Evolutionary conservation across 2,329 filamentous ascomycete genomes (phyloP), one percentile per base, ranked within the genome.

Genomic region (Myriosclerotinia curreyana): DNA sequence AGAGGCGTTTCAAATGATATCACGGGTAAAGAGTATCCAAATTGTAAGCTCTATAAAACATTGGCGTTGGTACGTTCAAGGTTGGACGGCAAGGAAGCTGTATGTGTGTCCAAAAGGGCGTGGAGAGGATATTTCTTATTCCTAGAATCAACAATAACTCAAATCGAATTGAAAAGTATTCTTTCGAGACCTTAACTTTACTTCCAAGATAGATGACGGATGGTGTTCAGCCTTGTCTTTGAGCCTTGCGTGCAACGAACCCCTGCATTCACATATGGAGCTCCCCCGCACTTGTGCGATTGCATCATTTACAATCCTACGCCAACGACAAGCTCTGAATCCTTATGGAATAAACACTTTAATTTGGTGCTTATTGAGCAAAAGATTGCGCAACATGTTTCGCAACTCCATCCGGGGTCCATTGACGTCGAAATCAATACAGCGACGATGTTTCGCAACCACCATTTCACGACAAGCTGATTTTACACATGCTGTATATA

Each of bases 401-500:
- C 68, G 62, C 15, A 59, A 40, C 14, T 25, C 50, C 34, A 28
- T 68, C 52, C 59, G 62, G 20, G 52, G 60, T 34, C 70, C 67
- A 66, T 65, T 69, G 59, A 36, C 34, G 6, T 25, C 34, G 22
- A 66, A 65, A 61, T 28, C 36, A 7, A 17, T 58, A 15, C 36
- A 40, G 6, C 61, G 63, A 55, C 66, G 72, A 48, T 60, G 60
- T n/a, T 74, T 74, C 44, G 63, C 71, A 51, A 70, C 70, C 0
- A 70, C 68, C 1, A 64, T 69, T 40, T 53, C 51, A 48, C 66
- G 68, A 51, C 54, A 69, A 38, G 70, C 70, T 53, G 74, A 75
- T 66, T 75, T 74, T 46, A 75, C 74, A 49, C 74, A 75, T 72
- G 71, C 73, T 63, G 74, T 74, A 69, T 60, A 67, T 64, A 46